Base-by-base conservation (phyloP, 352 stramenopile species). In the Globisporangium viniferum region DNA sequence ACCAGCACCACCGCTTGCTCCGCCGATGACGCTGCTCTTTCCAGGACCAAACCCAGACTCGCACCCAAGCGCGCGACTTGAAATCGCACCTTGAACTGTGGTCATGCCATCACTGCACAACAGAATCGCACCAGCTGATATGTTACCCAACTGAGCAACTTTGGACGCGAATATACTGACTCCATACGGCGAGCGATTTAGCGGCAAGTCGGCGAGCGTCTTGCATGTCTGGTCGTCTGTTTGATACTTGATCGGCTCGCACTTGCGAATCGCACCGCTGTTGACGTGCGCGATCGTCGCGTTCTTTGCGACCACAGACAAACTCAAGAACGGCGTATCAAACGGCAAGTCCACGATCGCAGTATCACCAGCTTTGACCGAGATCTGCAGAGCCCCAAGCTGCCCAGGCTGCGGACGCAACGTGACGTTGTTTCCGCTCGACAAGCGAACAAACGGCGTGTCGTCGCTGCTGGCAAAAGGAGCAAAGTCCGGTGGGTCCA, bases 1-100 rank as follows among this genome's bases (percentile, higher is more conserved):
- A n/a, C 84, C 84, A 59, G 84, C 84, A 7, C 84, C 84, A 54
- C 84, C 84, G 46, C 84, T 92, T 31, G 84, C 82, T 60, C 77
- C 80, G 14, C 75, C 69, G 29, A 67, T 68, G 31, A 88, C 55
- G n/a, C 74, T 70, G 59, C 81, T 89, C 22, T 83, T 86, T 5
- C 84, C 83, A 49, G 79, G 82, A 44, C 84, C 84, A 39, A 78
- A 55, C 12, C 80, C 84, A 64, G 80, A 76, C 6, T 64, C 67
- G 56, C 84, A 92, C 44, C 84, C 84, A 51, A 88, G 76, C 20
- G 62, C 66, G 39, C 73, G 71, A 44, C 73, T 81, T 2, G 75
- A 81, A 55, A 90, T 68, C 18, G 62, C 39, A 36, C 81, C 81
- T 59, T 63, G 59, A 15, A 90, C 69, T 10, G 46, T 75, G 53